These are phyloP conservation scores for Zanthoxylum bungeanum DNA, from an alignment of 345 rosid species.

Conservation along the genomic window DNA sequence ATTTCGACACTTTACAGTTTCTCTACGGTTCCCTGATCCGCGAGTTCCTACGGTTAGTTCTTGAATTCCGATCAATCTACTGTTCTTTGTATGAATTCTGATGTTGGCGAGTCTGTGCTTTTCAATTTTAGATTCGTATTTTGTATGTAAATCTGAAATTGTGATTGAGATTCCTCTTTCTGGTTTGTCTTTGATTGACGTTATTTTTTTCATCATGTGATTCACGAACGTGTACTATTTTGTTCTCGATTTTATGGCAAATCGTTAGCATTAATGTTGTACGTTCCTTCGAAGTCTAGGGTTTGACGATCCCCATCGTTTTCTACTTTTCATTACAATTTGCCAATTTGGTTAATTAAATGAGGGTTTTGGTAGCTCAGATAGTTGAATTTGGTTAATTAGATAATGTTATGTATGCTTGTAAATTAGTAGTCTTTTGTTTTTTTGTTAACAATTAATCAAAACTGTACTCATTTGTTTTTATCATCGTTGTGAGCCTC, in stretches of 20 bases:
- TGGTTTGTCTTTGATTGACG: background rate
- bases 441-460: background rate
- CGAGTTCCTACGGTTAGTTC: background rate
- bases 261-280: background rate
- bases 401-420: background rate
- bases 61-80: background rate
- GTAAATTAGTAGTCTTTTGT: background rate
- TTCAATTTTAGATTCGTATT: too few relatives aligned
- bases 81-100: too few relatives aligned
- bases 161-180: too few relatives aligned
- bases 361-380: conserved; percentile 15
- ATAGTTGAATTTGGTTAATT: conserved; percentile 3
- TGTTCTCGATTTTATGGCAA: too few relatives aligned
- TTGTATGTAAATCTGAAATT: too few relatives aligned
- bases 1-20: background rate
- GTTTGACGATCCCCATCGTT: conserved; percentile 7
- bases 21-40: background rate
- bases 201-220: background rate
- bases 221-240: background rate
- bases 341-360: background rate
- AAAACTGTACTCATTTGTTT: background rate
- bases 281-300: background rate
- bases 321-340: conserved; percentile 3
- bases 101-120: background rate
- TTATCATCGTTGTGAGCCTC: background rate